Evolutionary conservation across 345 rosid species (phyloP).

Genomic region (Raphanus raphanistrum): DNA sequence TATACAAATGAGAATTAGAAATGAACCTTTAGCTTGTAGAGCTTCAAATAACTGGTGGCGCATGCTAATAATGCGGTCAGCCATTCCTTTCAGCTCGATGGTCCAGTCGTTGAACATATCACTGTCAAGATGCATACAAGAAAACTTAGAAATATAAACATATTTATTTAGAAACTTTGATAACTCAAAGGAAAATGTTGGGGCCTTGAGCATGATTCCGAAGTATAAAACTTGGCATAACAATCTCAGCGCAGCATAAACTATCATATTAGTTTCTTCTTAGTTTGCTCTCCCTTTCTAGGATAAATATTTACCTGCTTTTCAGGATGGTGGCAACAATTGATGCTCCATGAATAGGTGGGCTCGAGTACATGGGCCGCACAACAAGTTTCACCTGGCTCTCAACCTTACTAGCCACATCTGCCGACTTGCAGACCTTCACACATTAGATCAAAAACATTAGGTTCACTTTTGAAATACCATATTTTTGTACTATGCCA

Average conservation of each 20-base stretch:
- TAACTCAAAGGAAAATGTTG: neutral
- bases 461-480: neutral
- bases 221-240: neutral
- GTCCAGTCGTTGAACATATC: slow-evolving; percentile 67
- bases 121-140: slow-evolving; percentile 38
- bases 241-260: slow-evolving; percentile 1
- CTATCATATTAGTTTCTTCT: slow-evolving; percentile 7
- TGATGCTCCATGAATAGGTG: slow-evolving; percentile 78
- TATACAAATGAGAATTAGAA: neutral
- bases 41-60: slow-evolving; percentile 66
- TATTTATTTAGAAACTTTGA: neutral
- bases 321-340: slow-evolving; percentile 67
- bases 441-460: slow-evolving; percentile 27
- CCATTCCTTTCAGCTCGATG: slow-evolving; percentile 72
- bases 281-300: neutral
- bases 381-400: slow-evolving; percentile 78
- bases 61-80: slow-evolving; percentile 70
- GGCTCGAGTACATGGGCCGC: slow-evolving; percentile 71
- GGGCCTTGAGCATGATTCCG: neutral
- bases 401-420: slow-evolving; percentile 68
- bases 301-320: slow-evolving; percentile 46
- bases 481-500: neutral
- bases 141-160: slow-evolving; percentile 15
- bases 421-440: slow-evolving; percentile 73
- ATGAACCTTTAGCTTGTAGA: slow-evolving; percentile 52